These are phyloP conservation scores for Tricholoma bakamatsutake DNA, from an alignment of 768 basidiomycete species.

Conservation along the genomic window DNA sequence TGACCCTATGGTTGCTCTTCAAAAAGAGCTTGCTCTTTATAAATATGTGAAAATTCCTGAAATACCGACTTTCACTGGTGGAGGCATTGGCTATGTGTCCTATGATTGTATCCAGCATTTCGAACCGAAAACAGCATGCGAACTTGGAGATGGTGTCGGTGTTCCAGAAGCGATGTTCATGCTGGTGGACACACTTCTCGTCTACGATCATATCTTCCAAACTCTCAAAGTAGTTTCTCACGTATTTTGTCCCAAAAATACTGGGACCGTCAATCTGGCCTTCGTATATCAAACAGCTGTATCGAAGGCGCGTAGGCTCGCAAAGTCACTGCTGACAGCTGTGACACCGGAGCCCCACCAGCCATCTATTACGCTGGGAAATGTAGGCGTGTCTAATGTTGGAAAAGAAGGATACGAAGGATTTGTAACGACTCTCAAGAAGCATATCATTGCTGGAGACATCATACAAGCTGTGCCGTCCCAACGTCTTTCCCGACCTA, in stretches of 20 bases:
- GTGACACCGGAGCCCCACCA: constrained; percentile 63
- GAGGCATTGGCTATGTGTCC: constrained; percentile 94
- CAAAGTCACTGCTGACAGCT: constrained; percentile 53
- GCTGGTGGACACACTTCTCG: constrained; percentile 90
- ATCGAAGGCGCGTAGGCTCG: constrained; percentile 75
- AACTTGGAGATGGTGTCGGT: constrained; percentile 69
- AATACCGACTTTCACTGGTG: constrained; percentile 92
- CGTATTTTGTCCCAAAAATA: constrained; percentile 76
- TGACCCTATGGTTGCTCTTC: constrained; percentile 80
- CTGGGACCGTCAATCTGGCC: constrained; percentile 59
- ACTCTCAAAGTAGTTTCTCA: constrained; percentile 94
- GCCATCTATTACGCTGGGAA: constrained; percentile 57
- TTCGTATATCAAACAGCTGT: constrained; percentile 89
- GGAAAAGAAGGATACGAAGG: constrained; percentile 88
- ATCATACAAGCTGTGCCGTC: constrained; percentile 99
- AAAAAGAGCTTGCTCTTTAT: constrained; percentile 82
- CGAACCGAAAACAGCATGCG: constrained; percentile 84
- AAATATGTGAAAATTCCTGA: constrained; percentile 89
- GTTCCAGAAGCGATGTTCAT: constrained; percentile 97
- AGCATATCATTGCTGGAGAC: constrained; percentile 93
- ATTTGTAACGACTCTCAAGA: constrained; percentile 88
- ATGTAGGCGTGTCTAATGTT: constrained; percentile 78
- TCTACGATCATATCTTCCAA: constrained; percentile 97
- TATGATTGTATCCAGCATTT: constrained; percentile 97
- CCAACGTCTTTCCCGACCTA: constrained; percentile 82